Base-by-base conservation (phyloP, 2,329 filamentous ascomycete species). In the Ophiocordyceps camponoti-saundersi region DNA sequence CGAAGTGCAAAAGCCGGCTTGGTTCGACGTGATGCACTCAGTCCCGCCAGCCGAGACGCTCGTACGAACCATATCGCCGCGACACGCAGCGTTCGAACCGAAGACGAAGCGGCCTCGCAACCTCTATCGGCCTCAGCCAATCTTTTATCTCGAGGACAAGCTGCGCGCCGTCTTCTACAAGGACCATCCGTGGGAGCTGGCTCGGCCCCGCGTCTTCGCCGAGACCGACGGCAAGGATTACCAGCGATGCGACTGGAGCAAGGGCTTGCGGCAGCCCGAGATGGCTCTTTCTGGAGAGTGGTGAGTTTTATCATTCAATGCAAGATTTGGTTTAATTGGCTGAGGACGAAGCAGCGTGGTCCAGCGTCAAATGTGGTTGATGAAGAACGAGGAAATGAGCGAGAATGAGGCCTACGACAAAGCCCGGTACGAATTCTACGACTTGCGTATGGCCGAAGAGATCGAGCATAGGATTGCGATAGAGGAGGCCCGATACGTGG, bases 181-280 rank as follows among this genome's bases (percentile, higher is more conserved):
- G 58, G 90, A 98, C 63, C 92, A 98, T 61, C 92, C 92, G 6
- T 98, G 92, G 92, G 92, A 98, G 66, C 69, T 98, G 59, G 92
- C 92, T 18, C 75, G 90, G 51, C 92, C 92, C 47, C 75, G 86
- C 54, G 72, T 95, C 49, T 70, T 98, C 44, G 67, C 96, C 11
- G 92, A 98, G 66, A 71, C 80, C 54, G 83, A 90, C 57, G 92
- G 92, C 46, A 84, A 82, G 59, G 90, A 98, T 59, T 71, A 77
- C 46, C 77, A 82, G 61, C 70, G 67, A 47, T 80, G 79, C 56
- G 79, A 95, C 63, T 96, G 90, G 90, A 84, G 81, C 55, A 79
- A 65, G 56, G 77, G 72, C 22, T 63, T 94, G 54, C 69, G 73
- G 55, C 92, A 96, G 66, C 74, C 72, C 6, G 84, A 81, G 34